Evolutionary conservation across 176 grass and related monocot species (phyloP).

Genomic region (Carex parvula): DNA sequence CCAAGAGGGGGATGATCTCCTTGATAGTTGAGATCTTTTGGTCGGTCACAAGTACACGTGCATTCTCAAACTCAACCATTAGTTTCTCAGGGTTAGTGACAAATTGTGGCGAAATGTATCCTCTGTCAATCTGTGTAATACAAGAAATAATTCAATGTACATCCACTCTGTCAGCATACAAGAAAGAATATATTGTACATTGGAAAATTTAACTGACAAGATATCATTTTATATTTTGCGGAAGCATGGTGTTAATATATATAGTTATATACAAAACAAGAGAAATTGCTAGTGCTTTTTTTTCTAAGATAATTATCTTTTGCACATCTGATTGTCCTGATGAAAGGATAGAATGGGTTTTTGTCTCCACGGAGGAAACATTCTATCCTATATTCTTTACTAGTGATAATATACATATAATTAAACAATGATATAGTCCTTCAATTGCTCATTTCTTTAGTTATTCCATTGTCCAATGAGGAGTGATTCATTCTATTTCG

Average conservation of each 20-base stretch:
- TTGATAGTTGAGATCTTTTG: constrained; percentile 95
- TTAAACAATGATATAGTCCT: not conserved
- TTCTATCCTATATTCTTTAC: not conserved
- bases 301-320: not conserved
- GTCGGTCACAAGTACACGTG: constrained; percentile 79
- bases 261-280: not conserved
- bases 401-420: not conserved
- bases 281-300: not conserved
- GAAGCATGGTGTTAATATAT: not conserved
- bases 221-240: not conserved
- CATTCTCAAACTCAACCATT: constrained; percentile 87
- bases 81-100: constrained; percentile 91
- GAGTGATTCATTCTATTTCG: not conserved
- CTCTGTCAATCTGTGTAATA: constrained; percentile 73
- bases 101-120: constrained; percentile 88
- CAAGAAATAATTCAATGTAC: not conserved
- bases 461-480: not conserved
- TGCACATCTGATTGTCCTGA: not conserved
- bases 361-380: not conserved
- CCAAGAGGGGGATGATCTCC: constrained; percentile 79
- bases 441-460: not conserved
- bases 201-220: not conserved
- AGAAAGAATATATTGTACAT: not conserved
- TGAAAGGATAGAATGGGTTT: not conserved
- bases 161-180: not conserved